These are phyloP conservation scores for Nemania diffusa DNA, from an alignment of 2,329 filamentous ascomycete genomes.

Conservation along the genomic window DNA sequence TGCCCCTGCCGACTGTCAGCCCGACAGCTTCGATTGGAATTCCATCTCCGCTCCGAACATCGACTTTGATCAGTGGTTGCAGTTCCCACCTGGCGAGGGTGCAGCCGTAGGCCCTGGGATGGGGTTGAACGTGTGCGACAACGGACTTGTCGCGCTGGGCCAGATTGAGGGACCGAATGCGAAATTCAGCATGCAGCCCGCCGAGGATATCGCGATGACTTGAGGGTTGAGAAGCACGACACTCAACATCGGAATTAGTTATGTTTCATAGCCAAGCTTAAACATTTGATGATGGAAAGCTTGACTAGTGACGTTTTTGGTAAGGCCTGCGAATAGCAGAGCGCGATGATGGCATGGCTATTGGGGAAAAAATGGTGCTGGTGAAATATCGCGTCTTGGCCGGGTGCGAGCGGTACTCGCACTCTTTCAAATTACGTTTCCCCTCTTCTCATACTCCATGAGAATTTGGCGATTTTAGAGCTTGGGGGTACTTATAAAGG, in stretches of 20 bases:
- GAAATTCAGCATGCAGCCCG: constrained; percentile 14
- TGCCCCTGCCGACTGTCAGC: constrained; percentile 47
- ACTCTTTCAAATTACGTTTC: neutral
- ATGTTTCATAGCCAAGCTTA: neutral
- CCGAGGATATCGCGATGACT: constrained; percentile 24
- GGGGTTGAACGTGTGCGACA: constrained; percentile 28
- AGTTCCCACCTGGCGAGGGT: constrained; percentile 63
- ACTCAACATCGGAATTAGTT: neutral
- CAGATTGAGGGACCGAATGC: constrained; percentile 32
- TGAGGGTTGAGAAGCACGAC: constrained; percentile 2
- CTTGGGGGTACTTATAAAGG: neutral
- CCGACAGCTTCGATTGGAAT: constrained; percentile 66
- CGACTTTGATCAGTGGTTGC: constrained; percentile 69
- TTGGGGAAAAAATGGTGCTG: neutral
- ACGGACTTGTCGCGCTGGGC: constrained; percentile 31
- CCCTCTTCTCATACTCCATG: neutral
- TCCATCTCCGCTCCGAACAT: constrained; percentile 63
- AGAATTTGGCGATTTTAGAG: neutral
- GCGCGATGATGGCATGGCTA: neutral
- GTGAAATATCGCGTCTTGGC: constrained; percentile 2
- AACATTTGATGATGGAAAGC: neutral
- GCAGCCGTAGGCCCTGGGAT: constrained; percentile 41
- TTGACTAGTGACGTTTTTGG: too few relatives aligned
- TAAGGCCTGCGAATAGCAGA: neutral
- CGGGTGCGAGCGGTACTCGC: neutral